These are phyloP conservation scores for Leptodontidium sp. DNA, from an alignment of 2,329 filamentous ascomycete species.

Conservation along the genomic window DNA sequence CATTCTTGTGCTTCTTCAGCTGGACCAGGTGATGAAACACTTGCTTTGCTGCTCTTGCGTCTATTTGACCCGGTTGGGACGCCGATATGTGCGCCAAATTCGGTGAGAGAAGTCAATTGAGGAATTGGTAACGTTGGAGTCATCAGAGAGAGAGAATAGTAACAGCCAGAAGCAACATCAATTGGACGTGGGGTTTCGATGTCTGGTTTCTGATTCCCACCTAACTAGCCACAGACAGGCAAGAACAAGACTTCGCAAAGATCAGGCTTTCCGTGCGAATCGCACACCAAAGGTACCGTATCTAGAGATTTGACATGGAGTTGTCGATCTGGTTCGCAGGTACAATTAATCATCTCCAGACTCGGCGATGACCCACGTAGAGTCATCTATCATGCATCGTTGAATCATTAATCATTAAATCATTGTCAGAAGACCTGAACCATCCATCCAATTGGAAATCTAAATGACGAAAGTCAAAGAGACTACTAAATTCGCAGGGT, in stretches of 20 bases:
- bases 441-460: not conserved
- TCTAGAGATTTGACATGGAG: too few species aligned
- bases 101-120: slow-evolving; percentile 14
- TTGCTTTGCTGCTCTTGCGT: not conserved
- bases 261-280: not conserved
- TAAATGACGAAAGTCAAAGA: not conserved
- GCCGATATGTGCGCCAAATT: slow-evolving; percentile 8
- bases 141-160: not conserved
- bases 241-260: not conserved
- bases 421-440: not conserved
- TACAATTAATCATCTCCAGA: not conserved
- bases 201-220: too few species aligned
- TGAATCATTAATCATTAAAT: slow-evolving; percentile 7
- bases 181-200: too few species aligned
- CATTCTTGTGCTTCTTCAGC: slow-evolving; percentile 36
- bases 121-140: slow-evolving; percentile 1
- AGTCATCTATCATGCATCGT: slow-evolving; percentile 6
- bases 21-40: slow-evolving; percentile 32
- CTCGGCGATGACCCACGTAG: not conserved
- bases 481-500: not conserved
- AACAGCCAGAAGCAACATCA: not conserved
- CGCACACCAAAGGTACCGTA: not conserved
- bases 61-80: slow-evolving; percentile 11
- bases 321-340: not conserved
- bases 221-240: too few species aligned